Evolutionary conservation across 768 basidiomycete species (phyloP).

Genomic region (Phylloporus sp.): DNA sequence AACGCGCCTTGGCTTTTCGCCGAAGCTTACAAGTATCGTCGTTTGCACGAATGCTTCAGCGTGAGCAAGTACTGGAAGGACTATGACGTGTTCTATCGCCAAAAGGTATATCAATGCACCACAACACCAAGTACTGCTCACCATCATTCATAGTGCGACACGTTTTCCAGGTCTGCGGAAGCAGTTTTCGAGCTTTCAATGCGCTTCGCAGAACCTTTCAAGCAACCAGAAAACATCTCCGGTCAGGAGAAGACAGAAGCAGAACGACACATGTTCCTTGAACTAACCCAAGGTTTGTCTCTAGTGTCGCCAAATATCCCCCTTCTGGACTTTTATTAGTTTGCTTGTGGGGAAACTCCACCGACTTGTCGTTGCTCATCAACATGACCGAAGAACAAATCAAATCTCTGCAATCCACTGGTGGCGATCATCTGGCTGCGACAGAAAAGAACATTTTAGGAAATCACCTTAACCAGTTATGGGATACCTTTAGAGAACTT

Average conservation of each 20-base stretch:
- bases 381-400: slow-evolving; percentile 99
- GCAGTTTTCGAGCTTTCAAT: slow-evolving; percentile 93
- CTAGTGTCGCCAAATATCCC: not conserved
- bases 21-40: slow-evolving; percentile 90
- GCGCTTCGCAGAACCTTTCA: slow-evolving; percentile 85
- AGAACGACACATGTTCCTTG: slow-evolving; percentile 82
- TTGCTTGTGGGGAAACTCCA: slow-evolving; percentile 96
- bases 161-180: slow-evolving; percentile 86
- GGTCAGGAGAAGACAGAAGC: slow-evolving; percentile 56
- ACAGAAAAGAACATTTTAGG: slow-evolving; percentile 96
- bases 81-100: slow-evolving; percentile 94
- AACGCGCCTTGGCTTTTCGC: slow-evolving; percentile 96
- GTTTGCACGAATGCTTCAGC: slow-evolving; percentile 90
- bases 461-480: slow-evolving; percentile 67
- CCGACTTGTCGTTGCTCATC: slow-evolving; percentile 89
- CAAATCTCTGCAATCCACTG: slow-evolving; percentile 92
- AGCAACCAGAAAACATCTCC: slow-evolving; percentile 49
- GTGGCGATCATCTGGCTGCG: slow-evolving; percentile 90
- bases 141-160: slow-evolving; percentile 62
- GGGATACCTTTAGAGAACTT: slow-evolving; percentile 69
- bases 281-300: slow-evolving; percentile 78
- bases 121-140: slow-evolving; percentile 3
- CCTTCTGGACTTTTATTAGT: slow-evolving; percentile 41
- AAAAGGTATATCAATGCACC: slow-evolving; percentile 53
- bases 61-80: slow-evolving; percentile 83